phyloP scores from a whole-genome alignment of 2,329 filamentous ascomycete species.

The Diplodia mutila region DNA sequence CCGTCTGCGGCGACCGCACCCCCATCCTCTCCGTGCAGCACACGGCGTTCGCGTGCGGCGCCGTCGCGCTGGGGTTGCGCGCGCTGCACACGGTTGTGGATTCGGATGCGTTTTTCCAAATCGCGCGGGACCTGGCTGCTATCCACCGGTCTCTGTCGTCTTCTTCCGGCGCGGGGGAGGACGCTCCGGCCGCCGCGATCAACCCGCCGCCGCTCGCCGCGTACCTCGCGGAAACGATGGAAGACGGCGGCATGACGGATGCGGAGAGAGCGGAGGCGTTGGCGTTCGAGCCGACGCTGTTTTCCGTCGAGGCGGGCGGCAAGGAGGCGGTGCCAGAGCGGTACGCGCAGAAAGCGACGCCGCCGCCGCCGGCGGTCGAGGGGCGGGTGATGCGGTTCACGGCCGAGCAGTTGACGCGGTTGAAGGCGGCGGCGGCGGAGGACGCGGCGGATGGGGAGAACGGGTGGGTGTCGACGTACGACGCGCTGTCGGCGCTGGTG shows the following conservation, averaged over 20 bases:
- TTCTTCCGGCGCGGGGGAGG: too few species aligned
- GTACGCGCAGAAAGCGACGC: background rate
- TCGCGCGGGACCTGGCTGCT: conserved; percentile 8
- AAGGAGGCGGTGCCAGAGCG: background rate
- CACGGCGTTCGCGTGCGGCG: conserved; percentile 15
- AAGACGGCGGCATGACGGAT: background rate
- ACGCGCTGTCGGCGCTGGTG: conserved; percentile 5
- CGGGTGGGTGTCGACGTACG: conserved; percentile 16
- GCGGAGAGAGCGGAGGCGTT: background rate
- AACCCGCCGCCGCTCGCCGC: too few species aligned
- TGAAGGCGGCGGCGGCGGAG: background rate
- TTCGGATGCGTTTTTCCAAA: conserved; percentile 3
- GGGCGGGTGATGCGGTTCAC: conserved; percentile 1
- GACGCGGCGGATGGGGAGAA: background rate
- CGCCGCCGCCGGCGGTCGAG: background rate
- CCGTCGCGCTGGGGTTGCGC: background rate
- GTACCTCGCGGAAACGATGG: background rate
- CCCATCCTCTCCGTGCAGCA: conserved; percentile 6
- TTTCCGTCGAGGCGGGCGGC: background rate
- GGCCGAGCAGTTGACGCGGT: background rate
- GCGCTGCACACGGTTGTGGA: background rate
- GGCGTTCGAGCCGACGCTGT: background rate
- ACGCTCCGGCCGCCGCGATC: too few species aligned
- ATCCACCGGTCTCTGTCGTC: background rate
- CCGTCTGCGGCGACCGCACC: background rate